Evolutionary conservation across 257 asterid genomes (phyloP), one percentile per base, ranked within the genome.

Genomic region (Marsdenia floribunda): DNA sequence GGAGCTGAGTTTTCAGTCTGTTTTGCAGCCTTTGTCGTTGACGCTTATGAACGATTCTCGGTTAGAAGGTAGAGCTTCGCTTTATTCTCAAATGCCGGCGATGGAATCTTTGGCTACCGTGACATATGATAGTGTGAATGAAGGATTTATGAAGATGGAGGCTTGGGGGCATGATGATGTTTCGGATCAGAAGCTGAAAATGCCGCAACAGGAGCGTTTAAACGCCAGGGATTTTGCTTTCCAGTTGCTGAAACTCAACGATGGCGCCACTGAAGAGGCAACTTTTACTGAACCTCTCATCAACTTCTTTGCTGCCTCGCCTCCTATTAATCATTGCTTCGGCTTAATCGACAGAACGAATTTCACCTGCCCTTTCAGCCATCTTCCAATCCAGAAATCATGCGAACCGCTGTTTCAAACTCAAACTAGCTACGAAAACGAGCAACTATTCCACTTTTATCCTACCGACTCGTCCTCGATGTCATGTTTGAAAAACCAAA

Each of bases 1-100:
- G 19, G 91, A 85, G 18, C 83, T 88, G 37, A 84, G 83, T 61
- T 87, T 87, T 76, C 87, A 83, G 49, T 80, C 90, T 15, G 42
- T 72, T 54, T 24, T 72, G 63, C 80, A 47, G 12, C 64, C 80
- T 18, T 0, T 16, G 14, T 70, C 84, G 76, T 58, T 76, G 81
- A 54, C n/a, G 59, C 15, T 44, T 40, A 19, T 21, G 63, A 66
- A 49, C n/a, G 46, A 37, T 21, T 24, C 75, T 35, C 71, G 71
- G 57, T 24, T n/a, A 37, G 60, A 61, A 29, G 47, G 4, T 1
- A 55, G 72, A 6, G 44, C 21, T 40, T 15, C 24, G 11, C 35
- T 84, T 73, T 80, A 33, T 80, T 59, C 60, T 68, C 79, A 60
- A 42, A 18, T 49, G n/a, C 15, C 69, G 37, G 47, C 73, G 50